Evolutionary conservation across 495 filamentous ascomycete species (phyloP).

Genomic region (Massariosphaeria phaeospora): DNA sequence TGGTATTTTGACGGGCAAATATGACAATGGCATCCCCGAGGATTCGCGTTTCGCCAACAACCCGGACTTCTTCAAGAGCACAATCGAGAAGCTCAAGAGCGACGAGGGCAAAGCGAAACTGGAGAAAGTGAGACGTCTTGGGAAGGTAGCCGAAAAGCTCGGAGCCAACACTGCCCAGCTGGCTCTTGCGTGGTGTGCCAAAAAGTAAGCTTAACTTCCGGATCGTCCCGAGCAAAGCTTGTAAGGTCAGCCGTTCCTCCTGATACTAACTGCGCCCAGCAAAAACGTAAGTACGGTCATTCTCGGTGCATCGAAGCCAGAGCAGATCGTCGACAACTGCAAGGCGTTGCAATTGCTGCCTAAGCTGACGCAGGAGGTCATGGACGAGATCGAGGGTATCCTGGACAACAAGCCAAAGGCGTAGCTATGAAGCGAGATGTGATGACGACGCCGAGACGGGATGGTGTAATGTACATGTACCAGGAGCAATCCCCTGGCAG

Average conservation of each 20-base stretch:
- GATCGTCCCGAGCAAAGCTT: neutral
- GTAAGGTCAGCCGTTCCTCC: no score
- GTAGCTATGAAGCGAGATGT: neutral
- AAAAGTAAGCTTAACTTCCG: slow-evolving; percentile 33
- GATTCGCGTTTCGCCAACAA: slow-evolving; percentile 43
- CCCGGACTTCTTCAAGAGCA: slow-evolving; percentile 37
- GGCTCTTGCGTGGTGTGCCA: slow-evolving; percentile 41
- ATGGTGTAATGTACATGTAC: no score
- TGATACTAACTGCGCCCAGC: slow-evolving; percentile 9
- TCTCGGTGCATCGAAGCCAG: slow-evolving; percentile 39
- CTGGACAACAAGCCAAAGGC: slow-evolving; percentile 41
- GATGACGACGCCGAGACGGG: no score
- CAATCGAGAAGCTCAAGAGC: slow-evolving; percentile 33
- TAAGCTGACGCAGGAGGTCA: slow-evolving; percentile 43
- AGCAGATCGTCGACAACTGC: slow-evolving; percentile 44
- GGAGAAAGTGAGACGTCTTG: slow-evolving; percentile 43
- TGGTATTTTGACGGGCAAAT: slow-evolving; percentile 44
- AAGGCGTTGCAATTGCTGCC: slow-evolving; percentile 38
- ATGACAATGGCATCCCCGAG: slow-evolving; percentile 45
- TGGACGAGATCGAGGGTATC: slow-evolving; percentile 44
- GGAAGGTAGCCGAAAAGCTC: slow-evolving; percentile 40
- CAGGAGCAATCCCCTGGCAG: no score
- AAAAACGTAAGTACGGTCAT: slow-evolving; percentile 44
- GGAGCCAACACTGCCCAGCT: slow-evolving; percentile 38
- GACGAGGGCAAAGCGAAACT: slow-evolving; percentile 43